Evolutionary conservation across 1,284 basidiomycete species (phyloP).

Genomic region (Ceratobasidium sp.): DNA sequence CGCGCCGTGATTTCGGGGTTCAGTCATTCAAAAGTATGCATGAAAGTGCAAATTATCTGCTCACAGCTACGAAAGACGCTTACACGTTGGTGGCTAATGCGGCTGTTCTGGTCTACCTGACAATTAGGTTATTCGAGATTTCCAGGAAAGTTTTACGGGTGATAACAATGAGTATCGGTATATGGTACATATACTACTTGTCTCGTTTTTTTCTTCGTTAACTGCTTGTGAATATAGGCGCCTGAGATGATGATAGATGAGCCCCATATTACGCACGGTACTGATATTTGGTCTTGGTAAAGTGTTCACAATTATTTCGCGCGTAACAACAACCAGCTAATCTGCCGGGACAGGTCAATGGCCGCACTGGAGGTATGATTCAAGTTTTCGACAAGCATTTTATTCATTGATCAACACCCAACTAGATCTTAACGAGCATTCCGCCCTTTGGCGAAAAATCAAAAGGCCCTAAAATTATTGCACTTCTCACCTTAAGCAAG

Average conservation of each 20-base stretch:
- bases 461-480: slow-evolving; percentile 5
- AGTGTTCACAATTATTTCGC: not conserved
- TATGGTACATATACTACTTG: not conserved
- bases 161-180: slow-evolving; percentile 37
- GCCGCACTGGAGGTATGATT: slow-evolving; percentile 19
- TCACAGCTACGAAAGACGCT: no score
- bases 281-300: slow-evolving; percentile 38
- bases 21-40: slow-evolving; percentile 25
- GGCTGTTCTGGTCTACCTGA: no score
- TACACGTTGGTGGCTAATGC: no score
- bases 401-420: not conserved
- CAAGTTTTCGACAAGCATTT: not conserved
- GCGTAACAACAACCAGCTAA: no score
- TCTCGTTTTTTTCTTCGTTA: not conserved
- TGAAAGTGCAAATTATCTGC: not conserved
- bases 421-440: slow-evolving; percentile 27
- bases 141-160: slow-evolving; percentile 23
- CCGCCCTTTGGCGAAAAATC: slow-evolving; percentile 24
- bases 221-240: not conserved
- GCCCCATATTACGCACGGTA: slow-evolving; percentile 1
- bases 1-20: slow-evolving; percentile 34
- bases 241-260: slow-evolving; percentile 33
- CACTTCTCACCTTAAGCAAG: not conserved
- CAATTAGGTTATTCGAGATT: slow-evolving; percentile 10
- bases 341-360: slow-evolving; percentile 38